Conservation (phyloP, 352 stramenopile species). For the Blastocystis sp. region DNA sequence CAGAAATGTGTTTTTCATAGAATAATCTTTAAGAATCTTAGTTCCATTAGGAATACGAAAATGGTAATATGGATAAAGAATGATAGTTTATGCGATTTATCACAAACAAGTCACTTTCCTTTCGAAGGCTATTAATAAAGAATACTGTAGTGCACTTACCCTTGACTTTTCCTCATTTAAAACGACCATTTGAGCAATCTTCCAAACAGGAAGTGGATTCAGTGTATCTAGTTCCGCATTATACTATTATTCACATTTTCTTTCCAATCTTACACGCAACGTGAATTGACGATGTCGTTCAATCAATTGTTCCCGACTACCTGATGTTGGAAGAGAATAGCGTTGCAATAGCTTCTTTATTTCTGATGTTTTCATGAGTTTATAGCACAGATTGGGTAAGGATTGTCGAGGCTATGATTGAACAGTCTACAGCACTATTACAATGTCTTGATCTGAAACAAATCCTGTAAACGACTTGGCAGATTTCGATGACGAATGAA, state of each 20-base stretch:
- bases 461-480: conserved; percentile 19
- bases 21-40: too few species aligned
- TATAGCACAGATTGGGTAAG: conserved; percentile 42
- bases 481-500: neutral
- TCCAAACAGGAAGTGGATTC: conserved; percentile 53
- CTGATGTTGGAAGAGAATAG: conserved; percentile 17
- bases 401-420: neutral
- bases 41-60: too few species aligned
- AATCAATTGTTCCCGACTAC: conserved; percentile 2
- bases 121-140: neutral
- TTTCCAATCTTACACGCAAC: neutral
- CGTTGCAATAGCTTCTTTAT: conserved; percentile 48
- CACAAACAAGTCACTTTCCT: conserved; percentile 15
- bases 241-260: neutral
- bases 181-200: conserved; percentile 40
- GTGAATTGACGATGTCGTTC: conserved; percentile 49
- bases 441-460: neutral
- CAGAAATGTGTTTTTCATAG: too few species aligned
- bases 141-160: neutral
- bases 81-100: too few species aligned
- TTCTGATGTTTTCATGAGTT: conserved; percentile 38
- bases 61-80: too few species aligned
- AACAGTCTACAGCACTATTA: neutral
- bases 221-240: conserved; percentile 41
- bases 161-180: conserved; percentile 42